Evolutionary conservation across 2,329 filamentous ascomycete species (phyloP).

Genomic region (Beauveria brongniartii): DNA sequence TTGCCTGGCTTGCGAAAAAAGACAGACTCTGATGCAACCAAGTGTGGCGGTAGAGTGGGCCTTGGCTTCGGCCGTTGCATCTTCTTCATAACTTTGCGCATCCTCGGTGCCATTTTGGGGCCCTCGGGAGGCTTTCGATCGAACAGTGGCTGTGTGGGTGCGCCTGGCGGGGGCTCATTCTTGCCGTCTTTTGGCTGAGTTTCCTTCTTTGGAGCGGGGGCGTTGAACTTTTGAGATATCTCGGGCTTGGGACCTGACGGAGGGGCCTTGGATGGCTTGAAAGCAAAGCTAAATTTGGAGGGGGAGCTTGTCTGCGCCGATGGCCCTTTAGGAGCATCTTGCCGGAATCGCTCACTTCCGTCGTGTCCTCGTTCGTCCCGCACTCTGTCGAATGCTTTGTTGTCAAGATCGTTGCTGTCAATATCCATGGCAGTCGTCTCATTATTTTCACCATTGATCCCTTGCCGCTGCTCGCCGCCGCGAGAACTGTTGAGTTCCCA

Average conservation of each 20-base stretch:
- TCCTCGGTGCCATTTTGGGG: conserved; percentile 36
- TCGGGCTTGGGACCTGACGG: conserved; percentile 53
- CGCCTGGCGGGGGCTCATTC: conserved; percentile 40
- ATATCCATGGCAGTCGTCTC: conserved; percentile 52
- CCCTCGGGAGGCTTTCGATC: conserved; percentile 26
- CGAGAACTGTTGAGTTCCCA: conserved; percentile 47
- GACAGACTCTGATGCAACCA: conserved; percentile 75
- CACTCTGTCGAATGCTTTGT: neutral
- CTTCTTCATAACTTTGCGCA: conserved; percentile 57
- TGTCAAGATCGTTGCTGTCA: conserved; percentile 52
- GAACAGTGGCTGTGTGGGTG: conserved; percentile 44
- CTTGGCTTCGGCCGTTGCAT: conserved; percentile 63
- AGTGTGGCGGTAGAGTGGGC: conserved; percentile 62
- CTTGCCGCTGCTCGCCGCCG: neutral
- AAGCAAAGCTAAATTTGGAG: conserved; percentile 84
- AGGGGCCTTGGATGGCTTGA: conserved; percentile 62
- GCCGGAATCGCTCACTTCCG: neutral
- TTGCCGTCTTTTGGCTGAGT: conserved; percentile 21
- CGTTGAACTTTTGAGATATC: conserved; percentile 62
- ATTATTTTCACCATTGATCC: conserved; percentile 30
- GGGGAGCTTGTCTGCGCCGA: conserved; percentile 35
- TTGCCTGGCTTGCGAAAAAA: conserved; percentile 96
- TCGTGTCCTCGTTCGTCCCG: conserved; percentile 14
- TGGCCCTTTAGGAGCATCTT: conserved; percentile 30
- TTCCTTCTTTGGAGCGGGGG: conserved; percentile 43